Percentiles rank a stretch among this genome's conserved stretches.
Conservation (phyloP, 768 basidiomycete genomes). For the Kwoniella dejecticola region DNA sequence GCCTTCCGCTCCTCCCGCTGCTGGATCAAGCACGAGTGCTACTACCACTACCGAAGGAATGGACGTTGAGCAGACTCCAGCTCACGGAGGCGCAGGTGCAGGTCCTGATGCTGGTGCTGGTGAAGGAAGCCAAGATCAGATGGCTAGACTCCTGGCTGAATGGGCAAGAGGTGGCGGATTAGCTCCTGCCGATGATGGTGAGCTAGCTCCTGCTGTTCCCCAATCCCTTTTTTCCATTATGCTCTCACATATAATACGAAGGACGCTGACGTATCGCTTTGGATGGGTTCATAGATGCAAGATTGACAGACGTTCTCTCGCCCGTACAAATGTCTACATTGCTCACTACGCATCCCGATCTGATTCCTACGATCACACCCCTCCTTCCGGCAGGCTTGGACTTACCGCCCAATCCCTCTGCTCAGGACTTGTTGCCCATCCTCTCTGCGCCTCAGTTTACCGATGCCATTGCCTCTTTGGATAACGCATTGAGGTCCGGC, state of each 20-base stretch:
- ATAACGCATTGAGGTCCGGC: conserved; percentile 81
- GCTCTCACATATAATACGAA: too few relatives aligned
- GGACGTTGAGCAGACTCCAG: conserved; percentile 15
- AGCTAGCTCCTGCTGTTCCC: neutral
- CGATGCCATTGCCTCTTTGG: conserved; percentile 73
- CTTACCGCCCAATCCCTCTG: conserved; percentile 62
- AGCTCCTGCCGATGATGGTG: conserved; percentile 24
- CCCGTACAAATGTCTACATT: conserved; percentile 58
- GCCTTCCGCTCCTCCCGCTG: neutral
- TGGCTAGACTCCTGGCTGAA: conserved; percentile 43
- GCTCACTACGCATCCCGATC: conserved; percentile 63
- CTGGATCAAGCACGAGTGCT: conserved; percentile 10
- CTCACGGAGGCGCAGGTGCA: neutral
- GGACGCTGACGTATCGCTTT: too few relatives aligned
- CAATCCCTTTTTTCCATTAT: too few relatives aligned
- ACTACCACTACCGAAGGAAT: conserved; percentile 12
- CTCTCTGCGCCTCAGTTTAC: conserved; percentile 84
- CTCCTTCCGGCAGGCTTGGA: conserved; percentile 79
- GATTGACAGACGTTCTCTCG: conserved; percentile 49
- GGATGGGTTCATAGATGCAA: conserved; percentile 27
- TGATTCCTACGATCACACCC: conserved; percentile 72
- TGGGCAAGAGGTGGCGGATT: conserved; percentile 39
- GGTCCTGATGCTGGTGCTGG: too few relatives aligned
- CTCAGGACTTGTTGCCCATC: conserved; percentile 71
- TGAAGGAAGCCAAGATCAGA: conserved; percentile 27